Evolutionary conservation across 1,284 basidiomycete genomes (phyloP), one percentile per base, ranked within the genome.

Genomic region (Papiliotrema flavescens): DNA sequence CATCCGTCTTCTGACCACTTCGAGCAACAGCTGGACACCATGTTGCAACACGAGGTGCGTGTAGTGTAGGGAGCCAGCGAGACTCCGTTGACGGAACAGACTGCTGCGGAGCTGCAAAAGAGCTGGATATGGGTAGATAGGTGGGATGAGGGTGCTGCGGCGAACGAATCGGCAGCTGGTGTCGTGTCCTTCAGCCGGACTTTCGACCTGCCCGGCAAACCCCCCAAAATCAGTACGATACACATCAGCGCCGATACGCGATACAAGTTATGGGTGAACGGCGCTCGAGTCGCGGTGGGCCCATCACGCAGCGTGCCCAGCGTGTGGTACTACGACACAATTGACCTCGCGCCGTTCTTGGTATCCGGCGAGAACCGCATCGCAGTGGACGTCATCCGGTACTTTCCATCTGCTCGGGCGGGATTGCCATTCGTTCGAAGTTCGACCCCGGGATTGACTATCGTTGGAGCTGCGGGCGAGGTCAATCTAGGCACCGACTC

Each of bases 221-320:
- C 48, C 3, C 46, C 59, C 15, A 11, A 28, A 6, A 37, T 32
- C 2, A 55, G 57, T 6, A 14, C 51, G n/a, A 44, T 65, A 32
- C 60, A 62, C 48, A 55, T 60, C 45, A 63, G 62, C 7, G 66
- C 66, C 7, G 66, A 68, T 45, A 68, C 66, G 4, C 54, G 66
- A 14, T 68, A 68, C 58, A 68, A 68, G 51, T 58, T 68, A 23
- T 26, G 62, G 34, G 53, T 68, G 32, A 68, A 68, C 34, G 64
- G 62, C 2, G 15, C 23, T 0, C 50, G 64, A 46, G 62, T 63
- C 5, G 42, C 57, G 14, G 58, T 68, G n/a, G 66, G 66, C 5
- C 66, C 66, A 0, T 51, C 61, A 1, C 49, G 60, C 23, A 47
- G 54, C 23, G 56, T 52, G 28, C 54, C 59, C 1, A 34, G 47